Evolutionary conservation across 176 grass and related monocot genomes (phyloP).

Genomic region (Luzula sylvatica): DNA sequence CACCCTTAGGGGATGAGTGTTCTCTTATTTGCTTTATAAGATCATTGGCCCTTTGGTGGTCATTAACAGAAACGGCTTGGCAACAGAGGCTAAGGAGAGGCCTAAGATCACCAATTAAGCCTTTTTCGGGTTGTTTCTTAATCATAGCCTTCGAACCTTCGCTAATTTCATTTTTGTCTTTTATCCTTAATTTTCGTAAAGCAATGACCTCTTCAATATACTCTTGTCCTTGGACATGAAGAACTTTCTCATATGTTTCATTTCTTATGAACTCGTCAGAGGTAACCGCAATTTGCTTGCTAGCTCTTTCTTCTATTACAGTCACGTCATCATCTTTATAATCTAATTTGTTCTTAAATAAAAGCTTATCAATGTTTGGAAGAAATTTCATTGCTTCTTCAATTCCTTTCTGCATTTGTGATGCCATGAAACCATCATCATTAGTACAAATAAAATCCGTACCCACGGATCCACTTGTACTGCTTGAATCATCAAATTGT

Average conservation of each 20-base stretch:
- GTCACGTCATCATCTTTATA: slow-evolving; percentile 4
- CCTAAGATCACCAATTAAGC: slow-evolving; percentile 24
- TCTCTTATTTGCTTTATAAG: slow-evolving; percentile 33
- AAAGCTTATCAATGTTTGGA: slow-evolving; percentile 30
- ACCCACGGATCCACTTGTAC: neutral
- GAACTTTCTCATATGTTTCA: slow-evolving; percentile 28
- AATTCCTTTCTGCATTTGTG: slow-evolving; percentile 24
- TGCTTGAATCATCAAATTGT: neutral
- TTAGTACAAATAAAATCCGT: neutral
- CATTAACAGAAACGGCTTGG: slow-evolving; percentile 25
- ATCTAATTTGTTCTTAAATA: slow-evolving; percentile 1
- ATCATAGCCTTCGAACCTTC: neutral
- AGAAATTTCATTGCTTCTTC: slow-evolving; percentile 28
- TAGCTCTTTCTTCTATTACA: slow-evolving; percentile 14
- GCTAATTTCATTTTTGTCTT: neutral
- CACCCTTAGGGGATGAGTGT: slow-evolving; percentile 23
- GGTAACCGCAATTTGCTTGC: slow-evolving; percentile 17
- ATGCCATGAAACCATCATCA: slow-evolving; percentile 3
- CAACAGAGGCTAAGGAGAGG: slow-evolving; percentile 30
- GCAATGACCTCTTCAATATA: slow-evolving; percentile 3
- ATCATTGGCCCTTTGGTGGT: slow-evolving; percentile 9
- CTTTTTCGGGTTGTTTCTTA: slow-evolving; percentile 17
- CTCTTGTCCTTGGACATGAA: slow-evolving; percentile 13
- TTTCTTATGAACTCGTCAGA: slow-evolving; percentile 20
- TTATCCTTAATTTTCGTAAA: slow-evolving; percentile 19